Conservation (phyloP, 441 rosid species). For the Arabidopsis hybrid region DNA sequence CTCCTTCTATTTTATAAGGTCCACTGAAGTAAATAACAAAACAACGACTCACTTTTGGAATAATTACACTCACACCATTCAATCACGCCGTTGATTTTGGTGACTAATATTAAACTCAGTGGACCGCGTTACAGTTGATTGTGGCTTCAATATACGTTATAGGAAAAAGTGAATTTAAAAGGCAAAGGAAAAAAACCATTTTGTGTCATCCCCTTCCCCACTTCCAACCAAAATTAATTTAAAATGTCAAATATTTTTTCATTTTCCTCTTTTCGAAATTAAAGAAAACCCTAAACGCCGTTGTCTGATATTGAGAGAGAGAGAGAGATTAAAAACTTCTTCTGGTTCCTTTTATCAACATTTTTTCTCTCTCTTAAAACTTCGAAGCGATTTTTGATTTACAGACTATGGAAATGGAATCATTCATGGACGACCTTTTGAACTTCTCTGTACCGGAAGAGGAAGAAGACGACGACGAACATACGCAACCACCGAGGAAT, state of each 20-base stretch:
- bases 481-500: slow-evolving; percentile 35
- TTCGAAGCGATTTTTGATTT: slow-evolving; percentile 3
- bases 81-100: slow-evolving; percentile 36
- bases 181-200: slow-evolving; percentile 26
- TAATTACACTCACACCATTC: slow-evolving; percentile 5
- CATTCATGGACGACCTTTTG: slow-evolving; percentile 66
- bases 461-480: slow-evolving; percentile 54
- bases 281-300: slow-evolving; percentile 35
- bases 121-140: slow-evolving; percentile 23
- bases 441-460: slow-evolving; percentile 64
- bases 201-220: slow-evolving; percentile 45
- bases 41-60: not conserved
- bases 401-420: slow-evolving; percentile 42
- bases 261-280: not conserved
- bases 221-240: slow-evolving; percentile 43
- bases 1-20: slow-evolving; percentile 24
- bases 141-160: slow-evolving; percentile 26
- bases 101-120: not conserved
- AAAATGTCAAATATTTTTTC: not conserved
- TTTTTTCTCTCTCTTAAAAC: slow-evolving; percentile 45
- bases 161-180: slow-evolving; percentile 35
- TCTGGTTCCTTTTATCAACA: slow-evolving; percentile 27
- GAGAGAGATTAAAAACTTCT: slow-evolving; percentile 21
- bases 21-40: not conserved
- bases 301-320: slow-evolving; percentile 35